A percentile compares a stretch with the other conserved stretches of the same genome.
Conservation (phyloP, 345 rosid species). For the Rhodamnia argentea region DNA sequence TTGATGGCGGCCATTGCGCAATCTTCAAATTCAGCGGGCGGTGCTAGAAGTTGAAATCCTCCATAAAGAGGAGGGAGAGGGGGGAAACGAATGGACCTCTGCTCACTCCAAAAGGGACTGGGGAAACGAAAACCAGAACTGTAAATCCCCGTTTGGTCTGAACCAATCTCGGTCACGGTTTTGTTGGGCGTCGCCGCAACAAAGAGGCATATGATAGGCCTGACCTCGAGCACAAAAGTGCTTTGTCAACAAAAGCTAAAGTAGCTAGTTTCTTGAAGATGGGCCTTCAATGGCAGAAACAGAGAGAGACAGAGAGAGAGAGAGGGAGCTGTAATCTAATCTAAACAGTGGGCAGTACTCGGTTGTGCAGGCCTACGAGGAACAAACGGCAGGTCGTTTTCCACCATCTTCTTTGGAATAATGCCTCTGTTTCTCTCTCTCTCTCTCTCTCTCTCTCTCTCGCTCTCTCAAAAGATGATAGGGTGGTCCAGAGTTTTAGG, state of each 20-base stretch:
- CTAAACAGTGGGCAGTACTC: background rate
- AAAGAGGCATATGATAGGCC: background rate
- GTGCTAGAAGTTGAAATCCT: background rate
- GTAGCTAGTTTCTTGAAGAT: background rate
- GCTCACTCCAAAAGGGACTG: background rate
- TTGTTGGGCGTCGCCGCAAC: background rate
- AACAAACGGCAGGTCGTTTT: background rate
- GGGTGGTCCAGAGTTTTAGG: background rate
- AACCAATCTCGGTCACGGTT: background rate
- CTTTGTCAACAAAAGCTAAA: background rate
- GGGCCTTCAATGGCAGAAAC: background rate
- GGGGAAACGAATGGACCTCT: background rate
- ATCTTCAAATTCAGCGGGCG: background rate
- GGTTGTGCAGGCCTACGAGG: background rate
- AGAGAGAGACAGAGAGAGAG: background rate
- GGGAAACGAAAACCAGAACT: background rate
- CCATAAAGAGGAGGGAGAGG: background rate
- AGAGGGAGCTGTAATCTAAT: background rate
- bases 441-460: background rate
- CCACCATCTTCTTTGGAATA: background rate
- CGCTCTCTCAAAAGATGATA: background rate
- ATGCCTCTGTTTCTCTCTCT: background rate
- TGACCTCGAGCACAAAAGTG: background rate
- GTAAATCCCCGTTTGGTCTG: background rate
- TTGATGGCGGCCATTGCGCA: background rate